Evolutionary conservation across 371 early-diverging fungal genomes (phyloP), one percentile per base, ranked within the genome.

Genomic region (Chytridiales sp.): DNA sequence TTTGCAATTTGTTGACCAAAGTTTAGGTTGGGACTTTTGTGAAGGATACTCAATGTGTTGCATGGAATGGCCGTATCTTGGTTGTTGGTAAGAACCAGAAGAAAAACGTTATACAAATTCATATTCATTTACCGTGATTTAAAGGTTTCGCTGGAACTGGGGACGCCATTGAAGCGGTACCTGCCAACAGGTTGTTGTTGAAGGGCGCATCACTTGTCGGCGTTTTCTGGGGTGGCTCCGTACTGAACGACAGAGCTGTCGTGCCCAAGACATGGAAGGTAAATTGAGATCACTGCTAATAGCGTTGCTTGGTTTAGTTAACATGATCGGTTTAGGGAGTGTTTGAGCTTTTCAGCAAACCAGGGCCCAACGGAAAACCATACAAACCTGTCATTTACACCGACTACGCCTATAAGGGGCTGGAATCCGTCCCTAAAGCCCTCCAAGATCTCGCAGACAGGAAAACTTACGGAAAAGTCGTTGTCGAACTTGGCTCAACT

Each of bases 1-100:
- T 8, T 38, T 38, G 38, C 38, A 8, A 17, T 38, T 17, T 17
- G 8, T 38, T 9, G 11, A 9, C 11, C 11, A 17, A 9, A 38
- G 17, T 38, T 8, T 38, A 38, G 38, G 69, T 69, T 38, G 73
- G 73, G 4, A 15, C 34, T n/a, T 57, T 70, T 24, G 59, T 57
- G 30, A 29, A 64, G n/a, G 56, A 62, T 31, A 61, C 44, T 46
- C 85, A 87, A 55, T 90, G 91, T 56, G 76, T 85, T n/a, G 91
- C 90, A 15, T 92, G 90, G 88, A 88, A 87, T 67, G 94, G 89
- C 2, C 85, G 92, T 35, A 74, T 92, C 2, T 67, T 94, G 9
- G 87, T 94, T 4, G 83, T 94, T 44, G 95, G 57, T 38, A 31
- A n/a, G n/a, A n/a, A n/a, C n/a, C n/a, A n/a, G n/a, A n/a, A n/a